Percentiles rank a stretch among this genome's conserved stretches.
phyloP scores from a whole-genome alignment of 192 early-diverging fungal species.

The Podila clonocystis region DNA sequence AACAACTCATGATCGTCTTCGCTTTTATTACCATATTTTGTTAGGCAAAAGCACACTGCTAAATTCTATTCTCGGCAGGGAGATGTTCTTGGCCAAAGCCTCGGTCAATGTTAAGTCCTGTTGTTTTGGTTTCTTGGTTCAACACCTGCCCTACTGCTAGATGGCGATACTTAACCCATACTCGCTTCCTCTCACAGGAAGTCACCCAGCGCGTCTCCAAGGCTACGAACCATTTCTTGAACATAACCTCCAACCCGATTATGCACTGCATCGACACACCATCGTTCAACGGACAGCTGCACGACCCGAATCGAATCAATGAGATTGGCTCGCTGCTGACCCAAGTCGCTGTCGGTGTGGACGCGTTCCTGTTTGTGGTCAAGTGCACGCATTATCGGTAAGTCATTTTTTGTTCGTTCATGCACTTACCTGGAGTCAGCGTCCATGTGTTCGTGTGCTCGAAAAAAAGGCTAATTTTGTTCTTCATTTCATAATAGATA shows the following conservation, averaged over 20 bases:
- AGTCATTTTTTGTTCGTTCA: neutral
- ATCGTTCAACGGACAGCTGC: conserved; percentile 51
- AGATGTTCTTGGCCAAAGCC: conserved; percentile 54
- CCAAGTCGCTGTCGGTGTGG: conserved; percentile 34
- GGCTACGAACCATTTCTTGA: conserved; percentile 47
- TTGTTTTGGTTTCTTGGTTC: neutral
- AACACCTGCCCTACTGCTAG: neutral
- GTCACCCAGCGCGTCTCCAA: conserved; percentile 43
- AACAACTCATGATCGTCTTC: neutral
- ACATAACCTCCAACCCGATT: conserved; percentile 40
- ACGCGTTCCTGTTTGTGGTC: conserved; percentile 55
- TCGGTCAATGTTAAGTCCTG: conserved; percentile 47
- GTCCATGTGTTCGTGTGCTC: too few species aligned
- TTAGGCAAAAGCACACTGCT: conserved; percentile 59
- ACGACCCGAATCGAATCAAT: conserved; percentile 29
- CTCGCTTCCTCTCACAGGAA: conserved; percentile 23
- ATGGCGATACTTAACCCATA: too few species aligned
- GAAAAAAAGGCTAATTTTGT: too few species aligned
- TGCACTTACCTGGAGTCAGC: too few species aligned
- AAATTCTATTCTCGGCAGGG: conserved; percentile 53
- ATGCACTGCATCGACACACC: conserved; percentile 59
- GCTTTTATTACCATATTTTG: neutral
- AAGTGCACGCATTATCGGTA: conserved; percentile 57
- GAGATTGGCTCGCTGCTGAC: conserved; percentile 37
- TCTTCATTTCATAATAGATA: conserved; percentile 11